Conservation (phyloP, 2,329 filamentous ascomycete species). For the Fusarium nematophilum region DNA sequence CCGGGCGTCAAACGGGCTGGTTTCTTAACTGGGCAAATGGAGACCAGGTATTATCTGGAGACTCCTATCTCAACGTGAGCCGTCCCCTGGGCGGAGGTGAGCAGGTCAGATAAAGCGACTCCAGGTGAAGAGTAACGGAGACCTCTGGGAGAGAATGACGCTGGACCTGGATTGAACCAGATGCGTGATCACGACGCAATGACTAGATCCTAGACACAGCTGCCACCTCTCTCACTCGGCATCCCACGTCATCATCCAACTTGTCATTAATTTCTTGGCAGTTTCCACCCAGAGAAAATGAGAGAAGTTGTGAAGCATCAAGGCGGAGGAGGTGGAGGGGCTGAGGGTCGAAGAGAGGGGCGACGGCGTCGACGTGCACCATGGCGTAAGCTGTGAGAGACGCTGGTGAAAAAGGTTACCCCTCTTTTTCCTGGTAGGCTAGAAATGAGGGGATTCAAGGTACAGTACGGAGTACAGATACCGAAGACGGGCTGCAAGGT, state of each 20-base stretch:
- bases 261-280: constrained; percentile 6
- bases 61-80: too few relatives aligned
- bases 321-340: constrained; percentile 26
- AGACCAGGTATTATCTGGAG: too few relatives aligned
- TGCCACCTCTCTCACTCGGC: background rate
- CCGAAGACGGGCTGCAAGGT: too few relatives aligned
- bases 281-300: constrained; percentile 18
- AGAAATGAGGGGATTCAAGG: background rate
- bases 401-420: constrained; percentile 4
- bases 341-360: constrained; percentile 25
- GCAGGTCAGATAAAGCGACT: too few relatives aligned
- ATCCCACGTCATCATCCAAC: constrained; percentile 12
- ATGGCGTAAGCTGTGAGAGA: constrained; percentile 25
- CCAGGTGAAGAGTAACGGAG: constrained; percentile 1
- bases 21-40: too few relatives aligned
- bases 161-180: too few relatives aligned
- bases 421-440: too few relatives aligned
- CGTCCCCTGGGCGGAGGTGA: too few relatives aligned
- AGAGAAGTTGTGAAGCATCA: constrained; percentile 20
- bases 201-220: too few relatives aligned
- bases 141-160: background rate
- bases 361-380: constrained; percentile 9
- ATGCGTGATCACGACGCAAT: background rate
- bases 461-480: too few relatives aligned
- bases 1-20: background rate